Evolutionary conservation across 441 rosid genomes (phyloP).

Genomic region (Erodium trifolium): DNA sequence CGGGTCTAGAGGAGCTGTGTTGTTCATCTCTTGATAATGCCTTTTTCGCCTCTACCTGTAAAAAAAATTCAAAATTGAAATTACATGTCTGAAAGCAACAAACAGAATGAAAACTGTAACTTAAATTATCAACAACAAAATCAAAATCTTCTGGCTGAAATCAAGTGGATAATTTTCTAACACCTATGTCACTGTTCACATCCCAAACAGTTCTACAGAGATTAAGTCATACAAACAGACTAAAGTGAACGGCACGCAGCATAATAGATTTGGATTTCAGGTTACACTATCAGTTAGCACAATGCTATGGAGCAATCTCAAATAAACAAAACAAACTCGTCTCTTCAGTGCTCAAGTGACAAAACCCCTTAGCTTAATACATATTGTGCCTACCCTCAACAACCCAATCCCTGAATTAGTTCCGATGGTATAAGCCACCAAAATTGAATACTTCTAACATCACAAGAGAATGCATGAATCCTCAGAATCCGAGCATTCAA

Average conservation of each 20-base stretch:
- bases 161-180: not conserved
- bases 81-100: not conserved
- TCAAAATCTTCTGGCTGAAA: not conserved
- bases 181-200: not conserved
- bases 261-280: no score
- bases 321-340: not conserved
- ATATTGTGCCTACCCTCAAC: no score
- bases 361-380: no score
- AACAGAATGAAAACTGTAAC: not conserved
- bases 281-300: no score
- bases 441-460: no score
- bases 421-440: no score
- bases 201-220: not conserved
- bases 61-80: constrained; percentile 12
- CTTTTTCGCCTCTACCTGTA: constrained; percentile 34
- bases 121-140: not conserved
- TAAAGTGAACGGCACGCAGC: no score
- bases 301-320: not conserved
- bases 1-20: constrained; percentile 24
- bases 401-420: no score
- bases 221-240: no score
- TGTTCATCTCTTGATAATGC: constrained; percentile 37
- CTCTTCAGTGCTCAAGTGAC: no score
- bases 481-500: no score
- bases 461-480: no score